Conservation (phyloP, 1,284 basidiomycete species). For the Singerocomus inundabilis region DNA sequence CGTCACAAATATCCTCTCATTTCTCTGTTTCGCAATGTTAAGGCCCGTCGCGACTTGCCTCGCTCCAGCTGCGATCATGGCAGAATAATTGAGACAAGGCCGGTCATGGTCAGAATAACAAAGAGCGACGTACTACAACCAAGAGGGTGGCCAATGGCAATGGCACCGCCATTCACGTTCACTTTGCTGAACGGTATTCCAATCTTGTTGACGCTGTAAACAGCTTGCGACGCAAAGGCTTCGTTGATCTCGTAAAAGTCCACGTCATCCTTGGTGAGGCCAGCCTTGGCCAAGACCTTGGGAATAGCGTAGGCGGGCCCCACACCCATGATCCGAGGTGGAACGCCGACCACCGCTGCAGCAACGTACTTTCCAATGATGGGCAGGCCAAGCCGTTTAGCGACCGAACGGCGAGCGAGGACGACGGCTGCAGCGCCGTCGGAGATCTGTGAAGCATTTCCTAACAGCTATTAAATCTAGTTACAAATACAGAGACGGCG, state of each 20-base stretch:
- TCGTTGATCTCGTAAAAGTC: conserved; percentile 97
- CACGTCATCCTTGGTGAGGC: conserved; percentile 73
- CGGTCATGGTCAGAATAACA: conserved; percentile 2
- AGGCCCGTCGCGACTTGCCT: conserved; percentile 86
- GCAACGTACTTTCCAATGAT: conserved; percentile 92
- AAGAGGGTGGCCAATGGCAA: conserved; percentile 85
- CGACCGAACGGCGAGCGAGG: conserved; percentile 82
- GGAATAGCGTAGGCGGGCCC: conserved; percentile 93
- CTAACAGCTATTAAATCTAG: conserved; percentile 30
- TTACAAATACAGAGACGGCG: neutral
- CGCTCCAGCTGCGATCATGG: conserved; percentile 62
- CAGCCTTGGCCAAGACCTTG: conserved; percentile 69
- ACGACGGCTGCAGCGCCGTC: conserved; percentile 97
- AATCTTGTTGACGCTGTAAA: conserved; percentile 77
- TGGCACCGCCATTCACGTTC: conserved; percentile 87
- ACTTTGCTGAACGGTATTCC: conserved; percentile 80
- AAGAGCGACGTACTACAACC: conserved; percentile 63
- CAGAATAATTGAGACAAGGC: conserved; percentile 2
- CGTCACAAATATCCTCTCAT: conserved; percentile 78
- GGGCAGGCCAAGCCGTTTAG: conserved; percentile 86
- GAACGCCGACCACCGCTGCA: conserved; percentile 79
- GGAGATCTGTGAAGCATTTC: conserved; percentile 94
- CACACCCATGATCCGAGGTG: conserved; percentile 87
- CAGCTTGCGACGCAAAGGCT: conserved; percentile 87
- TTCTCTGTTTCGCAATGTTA: conserved; percentile 78